Base-by-base conservation (phyloP, 2,329 filamentous ascomycete genomes). In the Alternaria burnsii region DNA sequence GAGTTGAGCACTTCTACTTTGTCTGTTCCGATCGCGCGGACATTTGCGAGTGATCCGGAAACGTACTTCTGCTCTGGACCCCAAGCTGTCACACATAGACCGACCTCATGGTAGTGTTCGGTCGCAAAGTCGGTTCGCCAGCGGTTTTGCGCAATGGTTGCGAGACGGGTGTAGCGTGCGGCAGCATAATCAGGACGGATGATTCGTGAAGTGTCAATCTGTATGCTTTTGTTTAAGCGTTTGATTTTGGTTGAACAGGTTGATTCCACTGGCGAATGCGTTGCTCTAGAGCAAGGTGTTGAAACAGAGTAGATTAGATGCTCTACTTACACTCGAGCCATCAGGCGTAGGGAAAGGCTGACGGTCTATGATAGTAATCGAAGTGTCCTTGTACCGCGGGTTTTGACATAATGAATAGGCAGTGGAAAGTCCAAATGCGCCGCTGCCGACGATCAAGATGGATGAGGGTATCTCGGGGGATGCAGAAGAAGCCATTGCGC, bases 121-220 rank as follows among this genome's bases (percentile, higher is more conserved):
- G 88, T 81, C 11, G 84, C 90, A 51, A 82, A 86, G 69, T 85
- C 86, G 69, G 84, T 84, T 69, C 90, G 87, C 91, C 88, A 95
- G 73, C 85, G 82, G 18, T 83, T 78, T 71, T 92, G 91, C 1
- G 93, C 93, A 36, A 87, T 82, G 18, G 87, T 84, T 20, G 90
- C 93, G 46, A 98, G 87, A 16, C 83, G 81, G 6, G 92, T 87
- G 79, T 98, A 98, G 22, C 89, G 86, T 0, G 87, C 81, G 73
- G 94, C 89, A 5, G 91, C 89, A 74, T 98, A 98, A 83, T 98
- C 94, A 38, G 89, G 84, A 34, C 87, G 84, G 51, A 89, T 82
- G 66, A 89, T 89, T 57, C 87, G 86, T 22, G 85, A 88, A 46
- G 82, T 82, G 74, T 89, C 87, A 62, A 88, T 80, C 78, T 80